Evolutionary conservation across 2,329 filamentous ascomycete species (phyloP), one percentile per base, ranked within the genome.

Genomic region (Fusarium robinianum): DNA sequence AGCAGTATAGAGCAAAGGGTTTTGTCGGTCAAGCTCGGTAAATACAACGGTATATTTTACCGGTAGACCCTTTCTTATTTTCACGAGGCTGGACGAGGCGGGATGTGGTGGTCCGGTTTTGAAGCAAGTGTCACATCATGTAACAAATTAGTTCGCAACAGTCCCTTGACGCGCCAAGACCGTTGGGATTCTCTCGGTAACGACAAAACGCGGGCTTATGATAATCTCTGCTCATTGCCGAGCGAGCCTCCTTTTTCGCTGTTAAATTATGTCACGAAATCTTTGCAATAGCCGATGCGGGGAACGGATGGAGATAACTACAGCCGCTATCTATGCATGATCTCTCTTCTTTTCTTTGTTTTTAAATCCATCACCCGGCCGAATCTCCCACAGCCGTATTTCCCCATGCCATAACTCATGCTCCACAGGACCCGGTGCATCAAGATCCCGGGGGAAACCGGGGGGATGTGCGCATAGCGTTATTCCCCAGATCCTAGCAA

Each of bases 371-470:
- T n/a, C n/a, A n/a, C n/a, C n/a, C n/a, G n/a, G n/a, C n/a, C n/a
- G n/a, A n/a, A n/a, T n/a, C n/a, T n/a, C n/a, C n/a, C n/a, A n/a
- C n/a, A n/a, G n/a, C n/a, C n/a, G n/a, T n/a, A n/a, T n/a, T n/a
- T n/a, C n/a, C n/a, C n/a, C n/a, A n/a, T n/a, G n/a, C n/a, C n/a
- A n/a, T n/a, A n/a, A n/a, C n/a, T n/a, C n/a, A n/a, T n/a, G n/a
- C n/a, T n/a, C n/a, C n/a, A n/a, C 30, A 11, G 17, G 22, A 33
- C 19, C 32, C 32, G 12, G 32, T 22, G n/a, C 18, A 16, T 10
- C 11, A 23, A 15, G 19, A 34, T 23, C 18, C 32, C 32, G 32
- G 32, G 32, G 32, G 24, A 34, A 34, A 15, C 32, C 32, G 32
- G 32, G 32, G 32, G 32, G n/a, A n/a, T 16, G 10, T 14, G 8